Conservation (phyloP, 768 basidiomycete genomes). For the Lepiota brunneoincarnata region DNA sequence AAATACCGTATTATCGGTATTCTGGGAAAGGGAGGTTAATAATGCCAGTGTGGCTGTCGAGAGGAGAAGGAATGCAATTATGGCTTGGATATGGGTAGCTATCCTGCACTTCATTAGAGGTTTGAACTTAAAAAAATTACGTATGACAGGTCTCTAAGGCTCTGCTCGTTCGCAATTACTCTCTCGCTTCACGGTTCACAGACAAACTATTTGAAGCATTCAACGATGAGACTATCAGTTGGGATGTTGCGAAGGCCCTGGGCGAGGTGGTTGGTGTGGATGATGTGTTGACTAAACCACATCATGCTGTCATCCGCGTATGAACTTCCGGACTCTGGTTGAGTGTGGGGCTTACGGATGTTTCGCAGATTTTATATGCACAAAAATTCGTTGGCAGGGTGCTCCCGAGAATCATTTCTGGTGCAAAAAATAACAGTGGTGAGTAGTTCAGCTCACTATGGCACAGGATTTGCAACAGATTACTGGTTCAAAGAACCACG, state of each 20-base stretch:
- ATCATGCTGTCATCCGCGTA: constrained; percentile 79
- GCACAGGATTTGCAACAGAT: background rate
- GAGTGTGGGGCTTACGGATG: background rate
- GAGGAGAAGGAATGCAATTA: constrained; percentile 50
- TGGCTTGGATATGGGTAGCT: constrained; percentile 69
- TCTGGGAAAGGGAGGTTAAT: constrained; percentile 49
- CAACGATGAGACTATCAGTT: constrained; percentile 57
- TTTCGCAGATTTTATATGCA: constrained; percentile 61
- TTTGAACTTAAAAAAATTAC: background rate
- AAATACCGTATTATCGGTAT: constrained; percentile 36
- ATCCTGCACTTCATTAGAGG: background rate
- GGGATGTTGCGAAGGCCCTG: constrained; percentile 74
- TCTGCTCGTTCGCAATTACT: constrained; percentile 72
- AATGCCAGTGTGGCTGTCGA: constrained; percentile 26
- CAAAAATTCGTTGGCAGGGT: constrained; percentile 74
- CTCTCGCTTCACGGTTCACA: constrained; percentile 51
- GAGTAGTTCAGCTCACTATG: constrained; percentile 18
- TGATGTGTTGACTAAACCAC: constrained; percentile 66
- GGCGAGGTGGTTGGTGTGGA: constrained; percentile 66
- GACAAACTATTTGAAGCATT: constrained; percentile 71
- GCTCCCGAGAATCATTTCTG: constrained; percentile 71
- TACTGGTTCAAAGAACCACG: constrained; percentile 36
- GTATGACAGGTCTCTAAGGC: constrained; percentile 68
- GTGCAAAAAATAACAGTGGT: constrained; percentile 59
- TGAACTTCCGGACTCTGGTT: constrained; percentile 14